Evolutionary conservation across 2,329 filamentous ascomycete genomes (phyloP), one percentile per base, ranked within the genome.

Genomic region (Verticillium isaacii): DNA sequence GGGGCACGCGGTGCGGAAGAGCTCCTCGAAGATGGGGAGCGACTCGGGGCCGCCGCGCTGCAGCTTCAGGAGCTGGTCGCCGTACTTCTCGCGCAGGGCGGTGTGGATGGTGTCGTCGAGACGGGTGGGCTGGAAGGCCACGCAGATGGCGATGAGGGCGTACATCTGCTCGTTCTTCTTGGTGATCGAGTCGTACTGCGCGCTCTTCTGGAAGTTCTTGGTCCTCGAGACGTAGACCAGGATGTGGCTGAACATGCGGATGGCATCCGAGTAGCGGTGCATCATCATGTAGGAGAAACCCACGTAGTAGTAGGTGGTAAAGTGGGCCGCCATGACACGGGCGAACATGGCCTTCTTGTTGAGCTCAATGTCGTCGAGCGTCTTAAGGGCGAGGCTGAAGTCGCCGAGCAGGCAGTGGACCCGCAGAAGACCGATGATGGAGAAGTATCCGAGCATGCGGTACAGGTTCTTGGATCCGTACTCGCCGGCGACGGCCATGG

Each of bases 151-250:
- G 71, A 99, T 96, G 69, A 99, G 87, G 45, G 95, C 95, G 78
- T 97, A 97, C 94, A 99, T 98, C 85, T 99, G 95, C 78, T 99
- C 95, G 79, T 97, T 98, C 89, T 98, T 98, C 90, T 99, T 99
- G 72, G 92, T 93, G 79, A 98, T 97, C 66, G 92, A 96, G 78
- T 99, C 95, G 82, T 97, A 98, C 82, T 97, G 91, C 32, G 91
- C 90, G 77, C 93, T 96, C 89, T 98, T 99, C 82, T 99, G 95
- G 88, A 98, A 98, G 85, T 98, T 98, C 91, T 99, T 99, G 74
- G 95, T 99, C 72, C 95, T 86, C 69, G 93, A 97, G 68, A 99
- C 93, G 81, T 98, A 99, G 80, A 99, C 90, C 71, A 99, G 88
- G 78, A 99, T 99, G 86, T 99, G 95, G 85, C 92, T 96, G 88